Conservation (phyloP, 106 monocot genomes). For the Chionographis japonica region DNA sequence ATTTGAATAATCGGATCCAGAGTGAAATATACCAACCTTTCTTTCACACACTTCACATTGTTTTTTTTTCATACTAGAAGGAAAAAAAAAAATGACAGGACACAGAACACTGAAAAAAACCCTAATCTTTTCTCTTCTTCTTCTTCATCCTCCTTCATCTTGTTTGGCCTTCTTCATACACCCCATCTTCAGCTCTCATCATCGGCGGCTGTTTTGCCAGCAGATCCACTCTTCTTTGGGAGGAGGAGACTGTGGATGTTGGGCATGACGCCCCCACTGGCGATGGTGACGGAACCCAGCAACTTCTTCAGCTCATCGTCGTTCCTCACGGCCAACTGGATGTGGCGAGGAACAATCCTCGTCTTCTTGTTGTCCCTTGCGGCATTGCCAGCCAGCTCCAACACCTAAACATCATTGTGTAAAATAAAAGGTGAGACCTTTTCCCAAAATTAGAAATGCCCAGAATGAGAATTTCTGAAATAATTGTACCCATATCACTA, state of each 20-base stretch:
- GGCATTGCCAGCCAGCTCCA: slow-evolving; percentile 64
- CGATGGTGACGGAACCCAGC: slow-evolving; percentile 57
- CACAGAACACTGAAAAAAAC: too few species aligned
- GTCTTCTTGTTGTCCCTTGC: slow-evolving; percentile 73
- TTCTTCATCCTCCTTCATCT: too few species aligned
- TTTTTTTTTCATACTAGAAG: too few species aligned
- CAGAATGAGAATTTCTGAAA: too few species aligned
- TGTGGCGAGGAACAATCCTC: slow-evolving; percentile 63
- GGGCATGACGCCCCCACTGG: slow-evolving; percentile 63
- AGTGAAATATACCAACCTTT: too few species aligned
- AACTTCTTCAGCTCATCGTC: slow-evolving; percentile 70
- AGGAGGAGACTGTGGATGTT: slow-evolving; percentile 67
- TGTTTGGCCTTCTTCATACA: too few species aligned
- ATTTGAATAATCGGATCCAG: too few species aligned
- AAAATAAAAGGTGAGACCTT: background rate
- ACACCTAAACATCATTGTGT: slow-evolving; percentile 20
- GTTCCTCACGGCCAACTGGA: slow-evolving; percentile 64
- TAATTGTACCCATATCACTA: too few species aligned
- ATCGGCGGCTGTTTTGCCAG: slow-evolving; percentile 33
- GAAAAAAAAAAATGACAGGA: too few species aligned
- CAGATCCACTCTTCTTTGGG: slow-evolving; percentile 50
- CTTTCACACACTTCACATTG: too few species aligned
- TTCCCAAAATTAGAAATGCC: background rate
- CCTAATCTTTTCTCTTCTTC: too few species aligned
- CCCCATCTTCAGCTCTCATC: slow-evolving; percentile 14